A percentile compares a stretch with the other conserved stretches of the same genome.
These are phyloP conservation scores for Phylloboletellus chloephorus DNA, from an alignment of 1,284 basidiomycete genomes.

Conservation along the genomic window DNA sequence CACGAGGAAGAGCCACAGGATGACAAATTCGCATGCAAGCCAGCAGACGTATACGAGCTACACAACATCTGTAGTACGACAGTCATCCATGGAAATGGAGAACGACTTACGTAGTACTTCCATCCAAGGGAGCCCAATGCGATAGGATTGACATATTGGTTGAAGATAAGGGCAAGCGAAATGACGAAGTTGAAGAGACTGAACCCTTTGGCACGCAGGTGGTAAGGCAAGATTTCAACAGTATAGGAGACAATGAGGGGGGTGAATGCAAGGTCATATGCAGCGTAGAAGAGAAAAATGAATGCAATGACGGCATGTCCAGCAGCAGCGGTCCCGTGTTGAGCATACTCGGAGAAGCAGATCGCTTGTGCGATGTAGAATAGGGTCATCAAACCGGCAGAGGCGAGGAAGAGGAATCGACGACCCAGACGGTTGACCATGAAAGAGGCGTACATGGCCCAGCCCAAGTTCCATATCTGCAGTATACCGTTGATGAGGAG, in stretches of 20 bases:
- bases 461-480: slow-evolving; percentile 68
- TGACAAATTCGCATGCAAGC: slow-evolving; percentile 58
- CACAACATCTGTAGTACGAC: background rate
- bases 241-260: slow-evolving; percentile 73
- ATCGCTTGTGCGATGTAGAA: slow-evolving; percentile 70
- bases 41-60: slow-evolving; percentile 65
- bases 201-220: slow-evolving; percentile 74
- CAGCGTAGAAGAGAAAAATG: slow-evolving; percentile 70
- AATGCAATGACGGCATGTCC: slow-evolving; percentile 69
- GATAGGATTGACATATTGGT: slow-evolving; percentile 79
- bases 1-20: slow-evolving; percentile 60
- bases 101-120: slow-evolving; percentile 53
- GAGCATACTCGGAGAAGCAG: slow-evolving; percentile 59
- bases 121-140: slow-evolving; percentile 54
- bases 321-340: slow-evolving; percentile 38
- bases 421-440: slow-evolving; percentile 58
- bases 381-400: slow-evolving; percentile 60
- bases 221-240: slow-evolving; percentile 68
- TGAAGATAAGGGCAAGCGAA: slow-evolving; percentile 66
- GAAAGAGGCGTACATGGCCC: slow-evolving; percentile 55
- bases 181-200: slow-evolving; percentile 66
- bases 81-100: background rate
- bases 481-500: slow-evolving; percentile 70
- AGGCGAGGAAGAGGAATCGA: slow-evolving; percentile 61
- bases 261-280: slow-evolving; percentile 67